Evolutionary conservation across 2,329 filamentous ascomycete species (phyloP).

Genomic region (Sporothrix phasma): DNA sequence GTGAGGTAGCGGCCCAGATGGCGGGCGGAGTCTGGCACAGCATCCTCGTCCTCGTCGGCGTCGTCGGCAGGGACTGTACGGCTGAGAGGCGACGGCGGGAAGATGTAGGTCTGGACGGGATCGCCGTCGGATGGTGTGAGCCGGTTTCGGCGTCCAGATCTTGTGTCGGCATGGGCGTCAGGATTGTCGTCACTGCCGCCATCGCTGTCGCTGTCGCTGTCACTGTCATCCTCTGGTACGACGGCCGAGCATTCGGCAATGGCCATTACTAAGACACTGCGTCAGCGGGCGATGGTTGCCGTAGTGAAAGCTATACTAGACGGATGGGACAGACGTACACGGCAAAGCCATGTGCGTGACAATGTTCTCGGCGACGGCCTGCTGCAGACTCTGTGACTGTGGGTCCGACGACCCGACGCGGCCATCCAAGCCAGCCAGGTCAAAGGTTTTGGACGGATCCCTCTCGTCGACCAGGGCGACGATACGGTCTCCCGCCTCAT

Average conservation of each 20-base stretch:
- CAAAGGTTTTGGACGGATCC: neutral
- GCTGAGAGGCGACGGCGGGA: slow-evolving; percentile 14
- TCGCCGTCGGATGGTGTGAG: neutral
- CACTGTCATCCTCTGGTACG: neutral
- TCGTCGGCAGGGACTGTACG: neutral
- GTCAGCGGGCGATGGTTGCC: too few relatives aligned
- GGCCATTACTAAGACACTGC: neutral
- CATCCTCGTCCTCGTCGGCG: neutral
- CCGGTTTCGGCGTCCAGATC: too few relatives aligned
- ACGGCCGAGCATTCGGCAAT: neutral
- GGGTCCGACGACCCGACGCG: neutral
- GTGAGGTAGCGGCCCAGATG: neutral
- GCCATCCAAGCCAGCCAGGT: neutral
- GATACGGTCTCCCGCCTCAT: too few relatives aligned
- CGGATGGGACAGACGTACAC: neutral
- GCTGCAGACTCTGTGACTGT: neutral
- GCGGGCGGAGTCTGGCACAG: neutral
- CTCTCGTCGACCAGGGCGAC: neutral
- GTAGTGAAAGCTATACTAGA: neutral
- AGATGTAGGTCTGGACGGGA: slow-evolving; percentile 1
- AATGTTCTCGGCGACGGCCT: neutral
- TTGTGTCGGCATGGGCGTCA: neutral
- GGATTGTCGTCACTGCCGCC: neutral
- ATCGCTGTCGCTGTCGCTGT: neutral
- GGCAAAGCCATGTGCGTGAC: neutral